Percentiles rank a stretch among this genome's conserved stretches.
Evolutionary conservation across 2,329 filamentous ascomycete genomes (phyloP).

Genomic region (Bretziella fagacearum): DNA sequence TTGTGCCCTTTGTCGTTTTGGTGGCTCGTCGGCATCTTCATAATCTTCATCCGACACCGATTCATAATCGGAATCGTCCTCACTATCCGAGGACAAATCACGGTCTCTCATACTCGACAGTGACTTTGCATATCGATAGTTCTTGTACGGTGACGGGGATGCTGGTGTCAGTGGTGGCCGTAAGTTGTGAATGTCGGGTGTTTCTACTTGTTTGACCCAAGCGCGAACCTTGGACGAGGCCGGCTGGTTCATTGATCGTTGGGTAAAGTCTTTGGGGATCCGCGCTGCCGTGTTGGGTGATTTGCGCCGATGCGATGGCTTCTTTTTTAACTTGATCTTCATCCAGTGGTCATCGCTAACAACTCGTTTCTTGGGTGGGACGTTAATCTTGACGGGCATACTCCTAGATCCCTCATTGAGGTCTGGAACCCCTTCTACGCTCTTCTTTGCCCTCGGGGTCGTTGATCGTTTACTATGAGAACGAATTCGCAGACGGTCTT

Average conservation of each 20-base stretch:
- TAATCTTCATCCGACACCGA: not conserved
- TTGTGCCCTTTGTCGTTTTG: not conserved
- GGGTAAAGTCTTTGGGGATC: slow-evolving; percentile 42
- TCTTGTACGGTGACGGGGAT: slow-evolving; percentile 3
- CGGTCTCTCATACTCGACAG: slow-evolving; percentile 11
- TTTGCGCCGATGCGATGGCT: slow-evolving; percentile 21
- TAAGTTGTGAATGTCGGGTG: slow-evolving; percentile 23
- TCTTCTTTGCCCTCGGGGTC: slow-evolving; percentile 3
- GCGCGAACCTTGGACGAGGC: slow-evolving; percentile 43
- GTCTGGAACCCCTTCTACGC: not conserved
- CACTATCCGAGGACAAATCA: slow-evolving; percentile 1
- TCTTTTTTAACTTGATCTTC: slow-evolving; percentile 38
- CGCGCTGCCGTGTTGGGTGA: slow-evolving; percentile 18
- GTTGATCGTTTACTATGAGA: slow-evolving; percentile 23
- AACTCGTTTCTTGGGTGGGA: slow-evolving; percentile 74
- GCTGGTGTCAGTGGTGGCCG: slow-evolving; percentile 6
- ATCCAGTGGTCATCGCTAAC: slow-evolving; percentile 88
- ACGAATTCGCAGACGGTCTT: slow-evolving; percentile 42
- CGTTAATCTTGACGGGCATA: slow-evolving; percentile 23
- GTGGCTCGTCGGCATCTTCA: not conserved
- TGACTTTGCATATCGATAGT: slow-evolving; percentile 11
- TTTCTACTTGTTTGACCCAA: slow-evolving; percentile 41
- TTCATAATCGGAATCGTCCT: slow-evolving; percentile 5
- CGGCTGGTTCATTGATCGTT: slow-evolving; percentile 36
- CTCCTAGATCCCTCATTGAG: slow-evolving; percentile 13